These are phyloP conservation scores for Lactarius sanguifluus DNA, from an alignment of 768 basidiomycete species.

Conservation along the genomic window DNA sequence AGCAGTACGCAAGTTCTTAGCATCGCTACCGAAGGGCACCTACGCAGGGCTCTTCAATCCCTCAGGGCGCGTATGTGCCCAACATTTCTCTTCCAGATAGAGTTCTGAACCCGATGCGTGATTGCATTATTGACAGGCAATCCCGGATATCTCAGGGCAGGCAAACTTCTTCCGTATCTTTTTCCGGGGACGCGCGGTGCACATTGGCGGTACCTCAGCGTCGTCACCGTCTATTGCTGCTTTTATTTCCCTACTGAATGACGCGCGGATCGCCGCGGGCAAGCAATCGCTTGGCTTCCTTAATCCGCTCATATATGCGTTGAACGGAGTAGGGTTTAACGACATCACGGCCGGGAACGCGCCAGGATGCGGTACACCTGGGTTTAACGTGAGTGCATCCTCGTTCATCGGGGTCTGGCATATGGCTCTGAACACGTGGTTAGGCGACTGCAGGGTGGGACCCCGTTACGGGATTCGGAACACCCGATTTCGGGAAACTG, in stretches of 20 bases:
- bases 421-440: neutral
- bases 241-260: constrained; percentile 47
- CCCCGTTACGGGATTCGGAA: constrained; percentile 55
- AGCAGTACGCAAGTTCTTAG: constrained; percentile 45
- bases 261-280: constrained; percentile 49
- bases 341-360: constrained; percentile 55
- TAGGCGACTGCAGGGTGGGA: constrained; percentile 59
- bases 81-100: neutral
- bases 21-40: constrained; percentile 42
- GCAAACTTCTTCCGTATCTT: constrained; percentile 46
- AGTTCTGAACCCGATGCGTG: neutral
- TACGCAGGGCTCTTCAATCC: constrained; percentile 58
- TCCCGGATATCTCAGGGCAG: constrained; percentile 63
- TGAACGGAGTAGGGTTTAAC: constrained; percentile 46
- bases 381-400: constrained; percentile 55
- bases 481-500: constrained; percentile 51
- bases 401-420: constrained; percentile 3
- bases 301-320: constrained; percentile 61
- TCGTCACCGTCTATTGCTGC: constrained; percentile 58
- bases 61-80: constrained; percentile 48
- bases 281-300: constrained; percentile 59
- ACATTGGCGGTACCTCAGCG: constrained; percentile 60
- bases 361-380: constrained; percentile 59
- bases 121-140: constrained; percentile 39
- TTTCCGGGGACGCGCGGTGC: constrained; percentile 37